Evolutionary conservation across 768 basidiomycete genomes (phyloP), one percentile per base, ranked within the genome.

Genomic region (Lenzites betulinus): DNA sequence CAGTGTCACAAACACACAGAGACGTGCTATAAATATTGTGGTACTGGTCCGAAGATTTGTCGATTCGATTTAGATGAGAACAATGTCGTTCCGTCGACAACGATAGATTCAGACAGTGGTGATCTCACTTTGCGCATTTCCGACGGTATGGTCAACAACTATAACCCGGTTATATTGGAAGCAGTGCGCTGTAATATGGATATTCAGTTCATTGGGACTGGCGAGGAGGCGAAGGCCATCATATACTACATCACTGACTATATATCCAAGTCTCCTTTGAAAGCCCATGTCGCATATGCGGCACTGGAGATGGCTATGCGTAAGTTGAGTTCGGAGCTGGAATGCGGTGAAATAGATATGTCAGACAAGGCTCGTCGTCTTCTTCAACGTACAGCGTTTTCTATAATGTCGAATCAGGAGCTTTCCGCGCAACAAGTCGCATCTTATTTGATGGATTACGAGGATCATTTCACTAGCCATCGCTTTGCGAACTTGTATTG

Each of bases 221-320:
- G 81, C 0, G 39, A 65, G 7, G 59, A 72, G 0, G 77, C 78
- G 1, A 81, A 81, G 53, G 79, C 80, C 0, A 59, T 79, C 0
- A 38, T 78, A 7, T 79, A 78, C 55, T 83, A 82, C 51, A 77
- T 82, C n/a, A 82, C 80, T 0, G 73, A 82, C 54, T 82, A 83
- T 51, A 80, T 82, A 15, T 76, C 79, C 0, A 83, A 83, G 54
- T 56, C 74, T 0, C 71, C 76, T 39, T 58, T 81, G 11, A 78
- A 78, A 38, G 61, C 73, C 0, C 77, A 82, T 65, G 74, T 79
- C 0, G 75, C 77, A 0, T 79, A 69, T 66, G 73, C 77, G 0
- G 74, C 77, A 1, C 54, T 81, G 5, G 73, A 78, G 42, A 23
- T 70, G 9, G 41, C 41, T 11, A 7, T 42, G 6, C 9, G n/a